These are phyloP conservation scores for Pseudogymnoascus sp. DNA, from an alignment of 2,329 filamentous ascomycete species.

Conservation along the genomic window DNA sequence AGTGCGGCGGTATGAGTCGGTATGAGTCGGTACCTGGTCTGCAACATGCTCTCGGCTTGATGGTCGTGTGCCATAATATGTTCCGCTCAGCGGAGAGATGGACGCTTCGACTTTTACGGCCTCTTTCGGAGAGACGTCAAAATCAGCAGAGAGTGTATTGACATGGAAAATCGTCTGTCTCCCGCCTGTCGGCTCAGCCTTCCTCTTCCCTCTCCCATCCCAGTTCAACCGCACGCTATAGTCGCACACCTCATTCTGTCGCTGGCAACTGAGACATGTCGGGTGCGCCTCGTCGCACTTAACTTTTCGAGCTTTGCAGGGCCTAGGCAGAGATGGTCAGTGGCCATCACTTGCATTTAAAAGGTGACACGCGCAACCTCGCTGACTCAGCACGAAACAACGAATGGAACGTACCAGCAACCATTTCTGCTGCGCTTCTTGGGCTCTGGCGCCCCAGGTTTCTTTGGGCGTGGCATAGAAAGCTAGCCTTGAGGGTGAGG, in stretches of 20 bases:
- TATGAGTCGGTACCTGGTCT: background rate
- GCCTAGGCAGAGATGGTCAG: constrained; percentile 41
- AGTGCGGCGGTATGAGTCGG: background rate
- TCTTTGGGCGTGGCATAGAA: constrained; percentile 59
- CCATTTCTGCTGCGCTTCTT: constrained; percentile 62
- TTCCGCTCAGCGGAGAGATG: background rate
- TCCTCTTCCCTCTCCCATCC: constrained; percentile 63
- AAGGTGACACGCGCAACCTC: background rate
- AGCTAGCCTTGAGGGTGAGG: background rate
- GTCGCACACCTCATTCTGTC: constrained; percentile 66
- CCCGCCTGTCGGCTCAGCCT: constrained; percentile 31
- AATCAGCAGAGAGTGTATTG: background rate
- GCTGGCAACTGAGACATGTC: constrained; percentile 63
- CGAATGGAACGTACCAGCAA: constrained; percentile 49
- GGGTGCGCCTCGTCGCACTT: constrained; percentile 79
- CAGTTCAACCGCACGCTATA: constrained; percentile 77
- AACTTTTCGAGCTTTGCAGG: constrained; percentile 70
- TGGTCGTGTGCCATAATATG: background rate
- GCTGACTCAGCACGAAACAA: background rate
- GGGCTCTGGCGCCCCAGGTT: constrained; percentile 54
- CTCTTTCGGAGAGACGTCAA: background rate
- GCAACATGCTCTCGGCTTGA: background rate
- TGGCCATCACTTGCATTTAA: constrained; percentile 9
- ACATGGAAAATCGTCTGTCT: background rate
- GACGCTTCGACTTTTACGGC: background rate